phyloP scores from a whole-genome alignment of 495 filamentous ascomycete genomes.

The Neurospora sp. region DNA sequence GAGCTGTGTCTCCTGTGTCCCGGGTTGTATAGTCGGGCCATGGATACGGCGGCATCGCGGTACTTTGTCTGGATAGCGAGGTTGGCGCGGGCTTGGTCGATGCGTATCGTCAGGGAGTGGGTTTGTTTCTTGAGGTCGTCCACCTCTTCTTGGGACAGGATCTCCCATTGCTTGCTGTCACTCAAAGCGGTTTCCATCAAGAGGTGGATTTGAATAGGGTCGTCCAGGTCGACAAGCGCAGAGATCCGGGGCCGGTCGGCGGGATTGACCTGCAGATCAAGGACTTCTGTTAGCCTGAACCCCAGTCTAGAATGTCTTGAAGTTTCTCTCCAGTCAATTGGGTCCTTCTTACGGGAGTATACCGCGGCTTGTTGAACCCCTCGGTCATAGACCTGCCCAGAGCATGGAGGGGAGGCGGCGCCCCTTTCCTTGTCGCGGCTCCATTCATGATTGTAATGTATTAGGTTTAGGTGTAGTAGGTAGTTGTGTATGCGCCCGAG shows the following conservation, averaged over 20 bases:
- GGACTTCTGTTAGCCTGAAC: neutral
- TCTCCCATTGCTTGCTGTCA: slow-evolving; percentile 73
- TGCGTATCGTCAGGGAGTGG: slow-evolving; percentile 54
- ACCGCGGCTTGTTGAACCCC: slow-evolving; percentile 26
- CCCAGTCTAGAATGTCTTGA: neutral
- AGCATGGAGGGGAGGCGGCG: neutral
- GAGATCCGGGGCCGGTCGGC: slow-evolving; percentile 29
- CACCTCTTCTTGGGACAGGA: slow-evolving; percentile 82
- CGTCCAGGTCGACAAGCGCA: slow-evolving; percentile 38
- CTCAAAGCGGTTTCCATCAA: slow-evolving; percentile 86
- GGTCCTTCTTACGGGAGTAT: slow-evolving; percentile 35
- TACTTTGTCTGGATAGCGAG: slow-evolving; percentile 88
- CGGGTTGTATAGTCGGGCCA: slow-evolving; percentile 62
- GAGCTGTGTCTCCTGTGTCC: slow-evolving; percentile 34
- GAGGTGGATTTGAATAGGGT: slow-evolving; percentile 63
- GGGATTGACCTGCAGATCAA: neutral
- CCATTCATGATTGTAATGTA: slow-evolving; percentile 7
- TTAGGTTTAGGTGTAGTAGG: neutral
- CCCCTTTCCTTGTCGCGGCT: slow-evolving; percentile 9
- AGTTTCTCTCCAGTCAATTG: neutral
- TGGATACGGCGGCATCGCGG: slow-evolving; percentile 80
- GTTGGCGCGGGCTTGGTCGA: slow-evolving; percentile 69
- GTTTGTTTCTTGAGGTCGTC: slow-evolving; percentile 84
- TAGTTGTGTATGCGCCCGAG: neutral
- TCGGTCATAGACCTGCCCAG: neutral